Evolutionary conservation across 768 basidiomycete genomes (phyloP).

Genomic region (Collybiopsis confluens): DNA sequence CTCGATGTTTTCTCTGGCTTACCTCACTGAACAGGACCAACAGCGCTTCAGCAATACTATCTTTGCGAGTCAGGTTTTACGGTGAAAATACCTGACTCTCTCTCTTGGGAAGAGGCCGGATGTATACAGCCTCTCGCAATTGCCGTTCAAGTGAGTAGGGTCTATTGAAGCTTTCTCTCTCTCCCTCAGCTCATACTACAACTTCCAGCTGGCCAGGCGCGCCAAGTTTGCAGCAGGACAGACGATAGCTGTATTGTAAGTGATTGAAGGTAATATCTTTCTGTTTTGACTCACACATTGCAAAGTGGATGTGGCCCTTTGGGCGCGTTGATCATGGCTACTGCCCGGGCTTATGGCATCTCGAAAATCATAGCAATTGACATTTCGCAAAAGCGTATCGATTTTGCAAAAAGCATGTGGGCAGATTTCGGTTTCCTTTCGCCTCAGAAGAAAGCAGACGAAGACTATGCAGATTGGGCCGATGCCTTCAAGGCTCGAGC

Average conservation of each 20-base stretch:
- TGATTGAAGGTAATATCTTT: not conserved
- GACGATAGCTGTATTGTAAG: conserved; percentile 17
- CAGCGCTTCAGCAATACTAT: conserved; percentile 15
- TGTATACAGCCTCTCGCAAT: conserved; percentile 18
- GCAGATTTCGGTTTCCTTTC: conserved; percentile 14
- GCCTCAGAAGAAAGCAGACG: conserved; percentile 2
- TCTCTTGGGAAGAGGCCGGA: conserved; percentile 17
- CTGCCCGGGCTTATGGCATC: conserved; percentile 14
- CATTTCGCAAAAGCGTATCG: conserved; percentile 13
- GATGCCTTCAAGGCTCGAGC: conserved; percentile 8
- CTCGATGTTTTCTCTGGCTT: not conserved
- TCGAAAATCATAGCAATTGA: conserved; percentile 18
- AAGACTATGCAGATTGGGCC: conserved; percentile 12
- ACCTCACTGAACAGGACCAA: not conserved
- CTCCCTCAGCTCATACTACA: not conserved
- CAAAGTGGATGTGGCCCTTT: conserved; percentile 16
- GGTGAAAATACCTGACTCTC: conserved; percentile 14
- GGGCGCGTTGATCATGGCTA: conserved; percentile 15
- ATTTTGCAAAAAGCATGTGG: conserved; percentile 13
- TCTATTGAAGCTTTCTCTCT: no score
- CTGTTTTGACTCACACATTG: not conserved
- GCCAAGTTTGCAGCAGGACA: conserved; percentile 14
- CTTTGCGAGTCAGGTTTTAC: conserved; percentile 13
- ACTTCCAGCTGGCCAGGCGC: conserved; percentile 12
- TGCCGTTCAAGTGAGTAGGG: conserved; percentile 12